Base-by-base conservation (phyloP, 2,329 filamentous ascomycete genomes). In the Zarea fungicola region DNA sequence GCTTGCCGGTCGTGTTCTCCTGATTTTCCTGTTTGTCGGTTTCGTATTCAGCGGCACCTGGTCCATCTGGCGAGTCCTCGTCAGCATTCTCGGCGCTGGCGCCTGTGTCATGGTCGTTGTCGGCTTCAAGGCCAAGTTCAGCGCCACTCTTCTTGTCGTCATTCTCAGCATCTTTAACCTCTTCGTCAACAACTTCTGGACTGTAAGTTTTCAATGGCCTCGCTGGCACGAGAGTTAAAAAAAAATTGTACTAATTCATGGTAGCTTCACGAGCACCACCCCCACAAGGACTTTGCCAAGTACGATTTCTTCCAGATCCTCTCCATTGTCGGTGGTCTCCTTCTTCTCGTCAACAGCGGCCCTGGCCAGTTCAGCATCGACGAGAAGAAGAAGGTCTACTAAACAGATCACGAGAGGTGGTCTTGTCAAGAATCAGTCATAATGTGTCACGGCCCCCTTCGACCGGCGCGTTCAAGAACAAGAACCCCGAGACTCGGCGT, bases 311-410 rank as follows among this genome's bases (percentile, higher is more conserved):
- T 99, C 84, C 93, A 99, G 77, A 96, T 97, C 61, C 79, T 99
- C 48, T 99, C 93, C 45, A 99, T 99, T 66, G 92, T 97, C 57
- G 93, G 93, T 56, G 93, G 93, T 68, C 87, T 99, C 50, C 80
- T 99, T 51, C 84, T 99, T 57, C 82, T 99, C 58, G 91, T 97
- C 73, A 99, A 99, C 82, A 96, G 93, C 81, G 93, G 93, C 54
- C 93, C 93, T 9, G 93, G 93, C 55, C 91, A 96, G 70, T 87
- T 97, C 78, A 95, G 88, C 68, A 92, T 97, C 70, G 93, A 99
- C 72, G 93, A 99, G 83, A 99, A 99, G 88, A 99, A 99, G 84
- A 99, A 99, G 81, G 93, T 99, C 59, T 99, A 99, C 76, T 99
- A 79, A 58, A 49, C 42, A 28, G 26, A 25, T 29, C 28, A 28